Base-by-base conservation (phyloP, 1,139 yeast genomes). In the Pichia sp. region DNA sequence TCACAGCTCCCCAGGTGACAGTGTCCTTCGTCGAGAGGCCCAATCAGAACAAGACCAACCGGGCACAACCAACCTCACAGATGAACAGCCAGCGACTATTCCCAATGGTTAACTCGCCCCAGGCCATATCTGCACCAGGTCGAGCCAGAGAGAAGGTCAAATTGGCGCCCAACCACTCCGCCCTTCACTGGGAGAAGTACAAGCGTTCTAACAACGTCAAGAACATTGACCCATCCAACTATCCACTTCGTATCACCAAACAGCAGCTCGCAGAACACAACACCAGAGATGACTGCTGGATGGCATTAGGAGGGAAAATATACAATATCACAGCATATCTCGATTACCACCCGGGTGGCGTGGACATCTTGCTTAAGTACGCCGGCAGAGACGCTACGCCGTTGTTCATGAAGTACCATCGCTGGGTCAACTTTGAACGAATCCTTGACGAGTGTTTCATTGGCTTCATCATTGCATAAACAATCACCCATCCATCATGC, bases 331-430 rank as follows among this genome's bases (percentile, higher is more conserved):
- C 96, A 0, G 78, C 84, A 9, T 91, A 91, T 57, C 58, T 91
- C 23, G 66, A 74, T 39, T 91, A 79, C 56, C 98, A 91, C 50
- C 98, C 98, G 0, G 98, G 98, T 18, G 98, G 98, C 1, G 77
- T 68, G 3, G 76, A 73, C 6, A 87, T 87, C 51, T 62, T 91
- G 30, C 66, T 84, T 74, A 73, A 76, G 39, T 74, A 84, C 50
- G 94, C 94, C 0, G 96, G 96, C 0, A 67, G 67, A 41, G 96
- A 88, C 53, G 94, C 93, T 1, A 86, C 96, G 1, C 50, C 60
- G n/a, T 52, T 85, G 44, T 91, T 91, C 52, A 77, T 78, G 58
- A 77, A 77, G 57, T 83, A 82, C 46, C 96, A 87, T 54, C 67
- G 85, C 21, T 87, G 96, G 96, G 94, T 81, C 1, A 88, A 84